Evolutionary conservation across 2,329 filamentous ascomycete species (phyloP), one percentile per base, ranked within the genome.

Genomic region (Orbilia javanica): DNA sequence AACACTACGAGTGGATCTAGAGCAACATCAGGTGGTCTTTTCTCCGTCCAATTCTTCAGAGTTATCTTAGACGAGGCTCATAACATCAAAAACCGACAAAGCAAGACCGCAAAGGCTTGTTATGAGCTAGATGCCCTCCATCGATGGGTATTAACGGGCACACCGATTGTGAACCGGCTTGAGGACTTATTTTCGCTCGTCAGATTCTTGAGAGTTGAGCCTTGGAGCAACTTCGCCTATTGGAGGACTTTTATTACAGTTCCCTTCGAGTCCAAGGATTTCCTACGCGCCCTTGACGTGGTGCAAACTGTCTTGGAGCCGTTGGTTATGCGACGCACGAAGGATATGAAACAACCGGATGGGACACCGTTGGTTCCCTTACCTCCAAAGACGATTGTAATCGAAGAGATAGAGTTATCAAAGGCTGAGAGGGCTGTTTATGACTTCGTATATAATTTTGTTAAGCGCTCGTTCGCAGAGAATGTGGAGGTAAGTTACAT

Each of bases 171-270:
- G 80, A 99, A 99, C 83, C 91, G 93, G 50, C 87, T 99, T 0
- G 95, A 98, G 83, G 96, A 98, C 84, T 86, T 99, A 13, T 98
- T 97, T 85, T 97, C 93, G 82, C 85, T 99, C 42, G 93, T 98
- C 11, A 90, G 93, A 2, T 99, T 98, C 84, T 86, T 99, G 10
- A 91, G 93, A 71, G 96, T 99, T 3, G 95, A 98, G 83, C 96
- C 96, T 0, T 99, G 96, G 96, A 96, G 92, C 82, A 98, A 98
- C 83, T 99, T 99, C 84, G 97, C 94, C 0, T 99, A 97, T 85
- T 99, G 96, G 96, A 94, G 94, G 83, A 98, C 96, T 0, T 99
- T 99, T 83, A 98, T 99, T 82, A 99, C 96, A 0, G 91, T 97
- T 0, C 96, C 96, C 0, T 99, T 99, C 80, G 96, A 99, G 84